Conservation (phyloP, 148 eudicot species). For the Persicaria tinctoria region DNA sequence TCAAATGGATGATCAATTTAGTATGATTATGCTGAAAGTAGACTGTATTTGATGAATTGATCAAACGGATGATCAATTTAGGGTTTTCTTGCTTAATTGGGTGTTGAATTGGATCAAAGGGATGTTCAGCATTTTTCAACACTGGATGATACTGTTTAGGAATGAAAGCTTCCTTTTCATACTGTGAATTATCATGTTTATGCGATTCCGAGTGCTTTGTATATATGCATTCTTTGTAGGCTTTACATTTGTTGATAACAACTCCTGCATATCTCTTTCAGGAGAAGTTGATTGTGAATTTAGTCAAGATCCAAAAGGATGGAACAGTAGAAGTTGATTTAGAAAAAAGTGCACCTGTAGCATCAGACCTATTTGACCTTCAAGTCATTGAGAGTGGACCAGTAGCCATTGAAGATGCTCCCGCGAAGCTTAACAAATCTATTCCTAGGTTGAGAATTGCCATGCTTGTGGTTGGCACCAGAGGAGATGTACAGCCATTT, state of each 20-base stretch:
- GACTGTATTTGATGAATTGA: too few species aligned
- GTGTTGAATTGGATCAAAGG: too few species aligned
- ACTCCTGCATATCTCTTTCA: slow-evolving; percentile 19
- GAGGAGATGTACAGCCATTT: slow-evolving; percentile 97
- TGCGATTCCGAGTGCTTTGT: too few species aligned
- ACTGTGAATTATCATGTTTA: too few species aligned
- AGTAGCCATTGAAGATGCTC: slow-evolving; percentile 21
- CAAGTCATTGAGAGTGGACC: slow-evolving; percentile 30
- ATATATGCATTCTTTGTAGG: too few species aligned
- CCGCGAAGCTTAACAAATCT: slow-evolving; percentile 25
- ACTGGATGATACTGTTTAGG: too few species aligned
- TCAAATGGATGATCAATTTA: too few species aligned
- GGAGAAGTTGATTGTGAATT: slow-evolving; percentile 58
- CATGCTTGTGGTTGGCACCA: slow-evolving; percentile 86
- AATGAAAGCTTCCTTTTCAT: too few species aligned
- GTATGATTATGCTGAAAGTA: too few species aligned
- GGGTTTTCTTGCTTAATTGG: too few species aligned
- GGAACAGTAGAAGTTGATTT: slow-evolving; percentile 57
- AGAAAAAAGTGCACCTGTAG: slow-evolving; percentile 33
- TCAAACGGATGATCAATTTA: too few species aligned
- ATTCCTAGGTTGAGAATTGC: slow-evolving; percentile 67
- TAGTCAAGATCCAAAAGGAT: slow-evolving; percentile 68
- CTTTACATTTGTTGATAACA: not conserved
- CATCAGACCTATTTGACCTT: slow-evolving; percentile 44
- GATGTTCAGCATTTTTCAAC: too few species aligned